phyloP scores from a whole-genome alignment of 2,329 filamentous ascomycete genomes.

The Bipolaris cookei region DNA sequence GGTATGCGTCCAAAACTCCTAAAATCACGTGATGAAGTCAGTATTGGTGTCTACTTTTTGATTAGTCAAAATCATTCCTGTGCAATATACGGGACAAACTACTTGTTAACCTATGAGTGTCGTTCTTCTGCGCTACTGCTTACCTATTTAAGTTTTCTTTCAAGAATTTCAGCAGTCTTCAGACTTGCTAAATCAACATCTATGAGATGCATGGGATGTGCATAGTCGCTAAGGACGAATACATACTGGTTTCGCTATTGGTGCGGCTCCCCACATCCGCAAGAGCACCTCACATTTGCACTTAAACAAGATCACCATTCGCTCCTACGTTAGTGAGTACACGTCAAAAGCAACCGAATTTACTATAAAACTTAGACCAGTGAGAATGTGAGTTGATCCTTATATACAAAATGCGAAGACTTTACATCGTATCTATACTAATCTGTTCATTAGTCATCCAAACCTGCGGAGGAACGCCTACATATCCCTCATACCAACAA shows the following conservation, averaged over 20 bases:
- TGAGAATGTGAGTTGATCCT: background rate
- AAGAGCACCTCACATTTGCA: background rate
- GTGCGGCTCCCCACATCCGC: conserved; percentile 2
- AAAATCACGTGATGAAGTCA: too few relatives aligned
- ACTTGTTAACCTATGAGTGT: too few relatives aligned
- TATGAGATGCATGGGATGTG: too few relatives aligned
- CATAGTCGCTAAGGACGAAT: too few relatives aligned
- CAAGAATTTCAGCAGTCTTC: too few relatives aligned
- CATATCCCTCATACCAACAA: background rate
- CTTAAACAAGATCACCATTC: background rate
- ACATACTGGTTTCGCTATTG: background rate
- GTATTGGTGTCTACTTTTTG: too few relatives aligned
- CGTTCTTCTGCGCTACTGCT: too few relatives aligned
- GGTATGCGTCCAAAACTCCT: too few relatives aligned
- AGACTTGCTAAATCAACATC: too few relatives aligned
- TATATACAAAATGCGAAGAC: background rate
- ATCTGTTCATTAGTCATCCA: background rate
- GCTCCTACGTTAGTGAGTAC: background rate
- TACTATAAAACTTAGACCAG: background rate
- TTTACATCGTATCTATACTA: background rate
- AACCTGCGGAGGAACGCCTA: background rate
- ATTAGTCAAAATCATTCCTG: too few relatives aligned
- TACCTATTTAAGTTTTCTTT: too few relatives aligned
- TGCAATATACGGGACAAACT: too few relatives aligned
- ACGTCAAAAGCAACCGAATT: background rate